Evolutionary conservation across 1,139 yeast genomes (phyloP), one percentile per base, ranked within the genome.

Genomic region (Saccharomyces hybrid): DNA sequence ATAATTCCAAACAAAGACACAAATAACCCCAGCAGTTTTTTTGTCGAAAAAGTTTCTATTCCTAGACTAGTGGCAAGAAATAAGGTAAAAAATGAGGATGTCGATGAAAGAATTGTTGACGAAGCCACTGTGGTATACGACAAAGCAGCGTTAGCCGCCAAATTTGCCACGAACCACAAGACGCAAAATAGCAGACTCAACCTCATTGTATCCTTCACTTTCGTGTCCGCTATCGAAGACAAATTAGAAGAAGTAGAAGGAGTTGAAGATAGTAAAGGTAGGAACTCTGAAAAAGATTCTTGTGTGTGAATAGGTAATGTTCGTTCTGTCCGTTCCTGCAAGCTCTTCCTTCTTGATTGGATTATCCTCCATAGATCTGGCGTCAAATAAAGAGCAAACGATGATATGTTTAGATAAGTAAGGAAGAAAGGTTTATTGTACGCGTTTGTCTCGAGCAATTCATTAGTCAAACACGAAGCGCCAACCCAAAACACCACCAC

Each of bases 341-440:
- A 58, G 50, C 34, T 64, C 54, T 57, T 66, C 69, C 42, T 61
- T 57, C 44, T 66, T 71, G n/a, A 70, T 62, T 26, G 67, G 57
- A 11, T 56, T 3, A 71, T 58, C 42, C 67, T 70, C 58, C 67
- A 65, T 58, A 78, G 67, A 59, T 82, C 82, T 1, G 96, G 95
- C 30, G 86, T 69, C 52, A 93, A 74, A 68, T 91, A 93, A 53
- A 93, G 75, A 11, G 82, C 76, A 68, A 93, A 93, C 26, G 95
- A 81, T 5, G 91, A 84, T 0, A 98, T 91, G 72, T 91, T 93
- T 59, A 91, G 70, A 73, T 91, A 93, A 1, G 99, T 93, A 62
- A 93, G 87, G 61, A 91, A 81, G 67, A 89, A 91, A n/a, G 99
- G 99, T 70, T 93, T 93, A 51, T 90, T 73, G 69, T 90, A 93